These are phyloP conservation scores for Phytophthora foliorum DNA, from an alignment of 352 stramenopile genomes.

Conservation along the genomic window DNA sequence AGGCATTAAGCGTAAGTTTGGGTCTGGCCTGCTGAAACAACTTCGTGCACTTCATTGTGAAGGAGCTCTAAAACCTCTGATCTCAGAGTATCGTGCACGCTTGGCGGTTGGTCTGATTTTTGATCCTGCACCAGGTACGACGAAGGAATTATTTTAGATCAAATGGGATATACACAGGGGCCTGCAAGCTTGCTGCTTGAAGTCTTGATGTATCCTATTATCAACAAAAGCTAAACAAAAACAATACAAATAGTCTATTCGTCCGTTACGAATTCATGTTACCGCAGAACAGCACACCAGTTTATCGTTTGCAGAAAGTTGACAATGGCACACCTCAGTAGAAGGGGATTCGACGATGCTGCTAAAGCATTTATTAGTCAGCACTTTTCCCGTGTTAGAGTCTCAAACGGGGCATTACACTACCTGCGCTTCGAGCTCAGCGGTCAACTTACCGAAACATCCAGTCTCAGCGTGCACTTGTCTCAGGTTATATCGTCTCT, in stretches of 20 bases:
- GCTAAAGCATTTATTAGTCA: not conserved
- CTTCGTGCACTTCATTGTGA: conserved; percentile 1
- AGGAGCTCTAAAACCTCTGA: not conserved
- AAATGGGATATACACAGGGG: not conserved
- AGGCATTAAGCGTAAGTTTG: conserved; percentile 11
- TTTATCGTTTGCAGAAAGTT: not conserved
- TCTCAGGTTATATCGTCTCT: not conserved
- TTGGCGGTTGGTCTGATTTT: not conserved
- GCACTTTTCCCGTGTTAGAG: not conserved
- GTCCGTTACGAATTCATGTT: not conserved
- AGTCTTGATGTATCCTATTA: not conserved
- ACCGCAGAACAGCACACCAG: not conserved
- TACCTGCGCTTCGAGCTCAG: not conserved
- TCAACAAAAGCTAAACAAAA: not conserved
- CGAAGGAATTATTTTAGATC: not conserved
- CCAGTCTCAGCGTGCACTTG: not conserved
- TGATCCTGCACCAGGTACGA: not conserved
- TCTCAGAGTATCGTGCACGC: not conserved
- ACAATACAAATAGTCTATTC: not conserved
- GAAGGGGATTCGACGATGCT: not conserved
- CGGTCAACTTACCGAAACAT: not conserved
- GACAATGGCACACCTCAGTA: not conserved
- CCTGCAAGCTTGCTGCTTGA: too few relatives aligned
- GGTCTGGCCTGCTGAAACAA: conserved; percentile 3
- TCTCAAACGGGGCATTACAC: not conserved